phyloP scores from a whole-genome alignment of 176 grass and related monocot genomes.

The Cenchrus fungigraminus region DNA sequence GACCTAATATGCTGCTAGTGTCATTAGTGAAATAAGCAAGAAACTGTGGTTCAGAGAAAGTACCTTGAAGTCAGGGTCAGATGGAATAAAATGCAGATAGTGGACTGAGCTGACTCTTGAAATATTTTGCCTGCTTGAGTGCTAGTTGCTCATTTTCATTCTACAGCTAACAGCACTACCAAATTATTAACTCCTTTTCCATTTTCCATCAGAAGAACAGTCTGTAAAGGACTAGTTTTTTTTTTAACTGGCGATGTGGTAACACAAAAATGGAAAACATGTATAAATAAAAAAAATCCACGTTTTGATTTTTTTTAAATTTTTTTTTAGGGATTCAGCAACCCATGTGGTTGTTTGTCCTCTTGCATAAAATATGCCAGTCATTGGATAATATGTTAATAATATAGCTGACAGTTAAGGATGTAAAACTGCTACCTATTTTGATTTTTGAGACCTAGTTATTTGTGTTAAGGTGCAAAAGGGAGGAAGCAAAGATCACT shows the following conservation, averaged over 20 bases:
- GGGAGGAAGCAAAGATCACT: conserved; percentile 88
- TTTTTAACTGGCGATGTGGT: background rate
- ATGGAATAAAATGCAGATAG: conserved; percentile 9
- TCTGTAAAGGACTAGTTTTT: background rate
- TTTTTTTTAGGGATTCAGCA: background rate
- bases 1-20: background rate
- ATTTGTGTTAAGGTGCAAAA: conserved; percentile 66
- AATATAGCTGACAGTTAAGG: background rate
- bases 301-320: too few species aligned
- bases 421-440: conserved; percentile 18
- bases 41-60: background rate
- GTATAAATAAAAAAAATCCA: background rate
- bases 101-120: background rate
- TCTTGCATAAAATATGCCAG: background rate
- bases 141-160: conserved; percentile 1
- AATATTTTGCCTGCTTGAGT: background rate
- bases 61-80: background rate
- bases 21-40: background rate
- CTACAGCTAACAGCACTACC: background rate
- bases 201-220: background rate
- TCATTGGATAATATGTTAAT: background rate
- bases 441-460: conserved; percentile 44
- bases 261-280: background rate
- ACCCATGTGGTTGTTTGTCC: conserved; percentile 7
- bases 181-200: background rate